These are phyloP conservation scores for Mycena filopes DNA, from an alignment of 768 basidiomycete species.

Conservation along the genomic window DNA sequence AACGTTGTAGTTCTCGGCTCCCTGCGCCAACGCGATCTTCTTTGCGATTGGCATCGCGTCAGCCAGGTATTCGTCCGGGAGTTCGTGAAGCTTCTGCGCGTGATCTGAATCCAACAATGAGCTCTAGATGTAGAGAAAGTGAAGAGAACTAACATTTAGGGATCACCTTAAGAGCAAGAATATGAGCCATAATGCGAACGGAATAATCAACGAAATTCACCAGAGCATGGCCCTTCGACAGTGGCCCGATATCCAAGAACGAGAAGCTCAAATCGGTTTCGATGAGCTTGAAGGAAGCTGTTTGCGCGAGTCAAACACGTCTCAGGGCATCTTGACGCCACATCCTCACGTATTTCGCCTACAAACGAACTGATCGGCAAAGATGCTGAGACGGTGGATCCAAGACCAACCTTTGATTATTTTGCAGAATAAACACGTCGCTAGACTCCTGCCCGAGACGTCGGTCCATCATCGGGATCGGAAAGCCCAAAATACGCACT, in stretches of 20 bases:
- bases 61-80: conserved; percentile 85
- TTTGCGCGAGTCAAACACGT: too few relatives aligned
- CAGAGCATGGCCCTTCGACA: conserved; percentile 91
- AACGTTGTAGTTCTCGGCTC: conserved; percentile 85
- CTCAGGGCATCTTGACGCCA: too few relatives aligned
- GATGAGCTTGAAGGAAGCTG: too few relatives aligned
- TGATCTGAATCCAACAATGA: conserved; percentile 66
- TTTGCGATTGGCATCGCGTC: conserved; percentile 87
- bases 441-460: conserved; percentile 56
- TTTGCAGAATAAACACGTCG: conserved; percentile 91
- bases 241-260: conserved; percentile 93
- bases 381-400: conserved; percentile 1
- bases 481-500: conserved; percentile 40
- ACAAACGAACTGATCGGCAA: conserved; percentile 3
- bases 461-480: background rate
- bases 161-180: conserved; percentile 51
- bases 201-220: conserved; percentile 43
- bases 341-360: too few relatives aligned
- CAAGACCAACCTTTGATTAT: conserved; percentile 81
- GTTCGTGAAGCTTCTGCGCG: conserved; percentile 83
- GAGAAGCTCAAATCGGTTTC: too few relatives aligned
- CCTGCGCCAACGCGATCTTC: conserved; percentile 85
- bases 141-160: conserved; percentile 78
- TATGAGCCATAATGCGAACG: background rate
- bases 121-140: background rate